Evolutionary conservation across 345 rosid genomes (phyloP), one percentile per base, ranked within the genome.

Genomic region (Euphorbia tirucalli): DNA sequence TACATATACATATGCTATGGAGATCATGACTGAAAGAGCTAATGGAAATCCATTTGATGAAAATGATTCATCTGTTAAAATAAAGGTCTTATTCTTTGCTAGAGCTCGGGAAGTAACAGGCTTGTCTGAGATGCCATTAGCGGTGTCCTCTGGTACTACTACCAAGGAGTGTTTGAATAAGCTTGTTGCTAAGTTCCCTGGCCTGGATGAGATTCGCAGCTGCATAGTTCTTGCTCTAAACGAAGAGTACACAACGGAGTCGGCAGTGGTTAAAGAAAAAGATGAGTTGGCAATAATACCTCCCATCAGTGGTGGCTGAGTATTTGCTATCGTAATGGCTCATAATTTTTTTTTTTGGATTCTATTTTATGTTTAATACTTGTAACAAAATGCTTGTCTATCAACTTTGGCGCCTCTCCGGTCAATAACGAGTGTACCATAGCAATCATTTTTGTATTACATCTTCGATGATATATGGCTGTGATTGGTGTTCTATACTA

Each of bases 301-400:
- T 86, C 99, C 97, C 19, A 92, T 94, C 64, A 94, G 99, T 32
- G 97, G 97, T n/a, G 99, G 99, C 69, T 95, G 79, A n/a, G n/a
- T n/a, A n/a, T n/a, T n/a, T n/a, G n/a, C n/a, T n/a, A n/a, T n/a
- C n/a, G n/a, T n/a, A n/a, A n/a, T n/a, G n/a, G n/a, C n/a, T n/a
- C n/a, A n/a, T n/a, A n/a, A n/a, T n/a, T n/a, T n/a, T n/a, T n/a
- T n/a, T n/a, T n/a, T n/a, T n/a, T n/a, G n/a, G n/a, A n/a, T n/a
- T n/a, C n/a, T n/a, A n/a, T n/a, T n/a, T n/a, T n/a, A n/a, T n/a
- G n/a, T n/a, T n/a, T n/a, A n/a, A n/a, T n/a, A n/a, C n/a, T n/a
- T n/a, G n/a, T n/a, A n/a, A n/a, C n/a, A n/a, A n/a, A n/a, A n/a
- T n/a, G n/a, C n/a, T n/a, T n/a, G n/a, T n/a, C n/a, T n/a, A n/a